phyloP scores from a whole-genome alignment of 2,329 filamentous ascomycete species.

The Alternaria metachromatica region DNA sequence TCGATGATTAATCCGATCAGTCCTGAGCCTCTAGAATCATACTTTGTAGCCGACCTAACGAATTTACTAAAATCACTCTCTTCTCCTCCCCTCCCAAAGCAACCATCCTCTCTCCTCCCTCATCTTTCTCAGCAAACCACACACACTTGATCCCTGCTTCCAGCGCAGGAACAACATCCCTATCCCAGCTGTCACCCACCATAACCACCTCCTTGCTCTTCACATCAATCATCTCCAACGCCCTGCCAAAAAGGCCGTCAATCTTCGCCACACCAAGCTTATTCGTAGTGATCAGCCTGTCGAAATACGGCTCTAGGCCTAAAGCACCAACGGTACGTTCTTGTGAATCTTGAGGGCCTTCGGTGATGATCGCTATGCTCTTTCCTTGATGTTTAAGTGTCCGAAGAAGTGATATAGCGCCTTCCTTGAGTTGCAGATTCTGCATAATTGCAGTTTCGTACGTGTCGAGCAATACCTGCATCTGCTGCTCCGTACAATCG shows the following conservation, averaged over 20 bases:
- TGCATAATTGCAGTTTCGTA: neutral
- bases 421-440: neutral
- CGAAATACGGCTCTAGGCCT: conserved; percentile 33
- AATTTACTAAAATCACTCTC: neutral
- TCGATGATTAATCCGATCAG: neutral
- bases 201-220: conserved; percentile 12
- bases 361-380: conserved; percentile 55
- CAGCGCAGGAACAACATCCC: neutral
- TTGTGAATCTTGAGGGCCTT: conserved; percentile 58
- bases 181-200: conserved; percentile 12
- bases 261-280: conserved; percentile 40
- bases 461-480: neutral
- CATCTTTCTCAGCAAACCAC: neutral
- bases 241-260: conserved; percentile 25
- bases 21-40: neutral
- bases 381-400: conserved; percentile 31
- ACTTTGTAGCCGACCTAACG: neutral
- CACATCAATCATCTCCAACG: neutral
- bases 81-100: neutral
- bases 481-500: neutral
- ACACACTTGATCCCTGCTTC: neutral
- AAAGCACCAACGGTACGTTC: conserved; percentile 52
- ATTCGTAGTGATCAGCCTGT: conserved; percentile 47
- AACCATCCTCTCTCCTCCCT: neutral
- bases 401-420: neutral